Evolutionary conservation across 768 basidiomycete genomes (phyloP), one percentile per base, ranked within the genome.

Genomic region (Artomyces pyxidatus): DNA sequence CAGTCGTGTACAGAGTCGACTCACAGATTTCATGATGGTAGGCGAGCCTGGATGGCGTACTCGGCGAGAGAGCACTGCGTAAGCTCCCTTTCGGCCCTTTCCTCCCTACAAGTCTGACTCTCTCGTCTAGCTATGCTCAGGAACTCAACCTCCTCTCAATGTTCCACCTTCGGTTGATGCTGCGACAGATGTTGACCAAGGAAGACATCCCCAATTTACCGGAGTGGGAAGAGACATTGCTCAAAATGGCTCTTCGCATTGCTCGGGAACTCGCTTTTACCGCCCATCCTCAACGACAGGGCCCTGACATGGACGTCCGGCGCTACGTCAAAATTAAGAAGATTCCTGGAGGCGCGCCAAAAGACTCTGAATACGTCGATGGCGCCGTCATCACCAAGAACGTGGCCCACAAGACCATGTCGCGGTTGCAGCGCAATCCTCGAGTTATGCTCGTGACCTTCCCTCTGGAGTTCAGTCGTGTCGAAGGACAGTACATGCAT

Each of bases 351-450:
- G 96, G 96, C 4, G 72, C 78, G 30, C 93, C 95, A 17, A 77
- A 73, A 23, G 91, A 99, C 64, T 96, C 92, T 4, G 96, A 99
- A 70, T 98, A 93, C 62, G 90, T 99, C 39, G 88, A 92, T 47
- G 96, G 96, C 11, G 89, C 87, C 4, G 92, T 98, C 49, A 96
- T 97, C 59, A 94, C 95, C 16, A 98, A 99, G 74, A 97, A 97
- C 59, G 85, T 98, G 8, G 89, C 93, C 2, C 94, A 98, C 66
- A 97, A 97, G 66, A 79, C 82, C 55, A 97, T 99, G 95, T 74
- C 86, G 17, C 76, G 91, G 43, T 72, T 73, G 19, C 78, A 91
- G 54, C 74, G 76, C 41, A 91, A 93, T 59, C 93, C 96, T 2
- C 83, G 94, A 14, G 79, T 99, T 58, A 96, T 98, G 93, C 77